phyloP scores from a whole-genome alignment of 2,329 filamentous ascomycete species.

The Aphanocladium album region DNA sequence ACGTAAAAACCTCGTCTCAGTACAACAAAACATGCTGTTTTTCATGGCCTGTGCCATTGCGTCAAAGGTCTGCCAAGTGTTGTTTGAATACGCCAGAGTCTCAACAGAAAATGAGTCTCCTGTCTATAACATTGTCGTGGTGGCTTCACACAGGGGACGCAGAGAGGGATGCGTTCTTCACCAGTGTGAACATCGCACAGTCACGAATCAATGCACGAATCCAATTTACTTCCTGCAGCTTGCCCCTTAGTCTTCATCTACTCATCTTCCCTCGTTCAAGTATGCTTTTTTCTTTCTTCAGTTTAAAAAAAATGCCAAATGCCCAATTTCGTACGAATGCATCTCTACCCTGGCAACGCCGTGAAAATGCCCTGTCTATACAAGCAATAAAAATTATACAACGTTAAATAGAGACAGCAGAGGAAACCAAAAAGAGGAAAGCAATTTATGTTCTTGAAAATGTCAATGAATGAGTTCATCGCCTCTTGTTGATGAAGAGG shows the following conservation, averaged over 20 bases:
- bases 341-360: not conserved
- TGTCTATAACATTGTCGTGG: too few relatives aligned
- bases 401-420: not conserved
- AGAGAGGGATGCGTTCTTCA: too few relatives aligned
- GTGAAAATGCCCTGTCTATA: not conserved
- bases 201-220: not conserved
- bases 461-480: slow-evolving; percentile 14
- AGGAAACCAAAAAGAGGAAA: not conserved
- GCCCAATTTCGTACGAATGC: not conserved
- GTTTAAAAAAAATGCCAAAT: not conserved
- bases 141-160: too few relatives aligned
- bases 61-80: too few relatives aligned
- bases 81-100: too few relatives aligned
- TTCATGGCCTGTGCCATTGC: too few relatives aligned
- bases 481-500: slow-evolving; percentile 40
- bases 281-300: not conserved
- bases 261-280: too few relatives aligned
- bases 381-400: not conserved
- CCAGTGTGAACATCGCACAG: too few relatives aligned
- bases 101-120: too few relatives aligned
- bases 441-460: not conserved
- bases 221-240: not conserved
- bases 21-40: too few relatives aligned
- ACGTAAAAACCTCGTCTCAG: too few relatives aligned
- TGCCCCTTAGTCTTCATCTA: not conserved